Percentiles rank a stretch among this genome's conserved stretches.
These are phyloP conservation scores for Penicillium robsamsonii DNA, from an alignment of 495 filamentous ascomycete genomes.

Conservation along the genomic window DNA sequence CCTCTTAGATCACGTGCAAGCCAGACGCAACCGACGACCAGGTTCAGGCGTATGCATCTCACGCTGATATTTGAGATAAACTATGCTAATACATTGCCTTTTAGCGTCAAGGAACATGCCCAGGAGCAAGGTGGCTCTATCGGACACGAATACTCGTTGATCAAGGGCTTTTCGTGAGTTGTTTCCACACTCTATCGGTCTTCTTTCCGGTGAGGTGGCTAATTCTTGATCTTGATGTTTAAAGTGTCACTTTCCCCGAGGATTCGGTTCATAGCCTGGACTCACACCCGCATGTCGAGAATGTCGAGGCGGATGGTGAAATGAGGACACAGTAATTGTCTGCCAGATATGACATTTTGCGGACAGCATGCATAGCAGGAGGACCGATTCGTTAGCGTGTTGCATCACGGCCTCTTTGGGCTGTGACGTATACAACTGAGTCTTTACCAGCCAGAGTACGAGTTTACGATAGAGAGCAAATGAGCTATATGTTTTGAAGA, in stretches of 20 bases:
- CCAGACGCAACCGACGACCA: neutral
- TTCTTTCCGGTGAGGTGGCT: neutral
- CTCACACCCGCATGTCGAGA: slow-evolving; percentile 4
- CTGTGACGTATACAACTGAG: neutral
- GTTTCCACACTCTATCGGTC: neutral
- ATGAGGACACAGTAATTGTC: slow-evolving; percentile 1
- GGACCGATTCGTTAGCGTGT: neutral
- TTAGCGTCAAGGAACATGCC: slow-evolving; percentile 3
- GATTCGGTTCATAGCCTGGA: neutral
- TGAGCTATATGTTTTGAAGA: neutral
- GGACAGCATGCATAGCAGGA: neutral
- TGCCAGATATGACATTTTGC: neutral
- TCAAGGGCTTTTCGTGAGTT: slow-evolving; percentile 14
- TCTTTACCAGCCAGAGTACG: neutral
- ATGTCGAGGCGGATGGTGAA: neutral
- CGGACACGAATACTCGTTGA: slow-evolving; percentile 5
- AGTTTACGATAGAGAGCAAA: neutral
- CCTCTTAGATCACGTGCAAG: slow-evolving; percentile 4
- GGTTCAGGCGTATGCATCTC: slow-evolving; percentile 2
- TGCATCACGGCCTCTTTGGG: neutral
- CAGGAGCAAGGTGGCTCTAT: slow-evolving; percentile 2
- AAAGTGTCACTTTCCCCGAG: neutral
- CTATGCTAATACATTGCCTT: neutral
- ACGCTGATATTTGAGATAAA: neutral
- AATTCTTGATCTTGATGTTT: neutral